A percentile compares a stretch with the other conserved stretches of the same genome.
These are phyloP conservation scores for Heritiera littoralis DNA, from an alignment of 345 rosid species.

Conservation along the genomic window DNA sequence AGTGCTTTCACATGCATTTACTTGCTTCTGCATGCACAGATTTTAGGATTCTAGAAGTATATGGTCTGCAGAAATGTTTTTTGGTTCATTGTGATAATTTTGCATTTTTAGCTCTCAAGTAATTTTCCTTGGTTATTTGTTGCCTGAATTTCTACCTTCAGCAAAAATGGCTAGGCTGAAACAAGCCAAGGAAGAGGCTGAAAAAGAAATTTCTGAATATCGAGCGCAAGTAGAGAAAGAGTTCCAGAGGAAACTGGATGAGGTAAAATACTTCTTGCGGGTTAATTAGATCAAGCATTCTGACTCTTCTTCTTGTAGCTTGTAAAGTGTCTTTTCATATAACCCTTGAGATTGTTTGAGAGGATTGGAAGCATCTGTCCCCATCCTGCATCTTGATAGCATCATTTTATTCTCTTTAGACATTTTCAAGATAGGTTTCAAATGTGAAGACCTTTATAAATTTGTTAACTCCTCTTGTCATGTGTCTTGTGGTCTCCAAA, in stretches of 20 bases:
- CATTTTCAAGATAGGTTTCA: neutral
- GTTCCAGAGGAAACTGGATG: conserved; percentile 78
- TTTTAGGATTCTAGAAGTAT: neutral
- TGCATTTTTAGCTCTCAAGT: neutral
- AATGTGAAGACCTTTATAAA: neutral
- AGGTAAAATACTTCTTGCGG: conserved; percentile 42
- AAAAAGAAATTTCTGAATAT: conserved; percentile 68
- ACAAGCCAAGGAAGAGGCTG: conserved; percentile 97
- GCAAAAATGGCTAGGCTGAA: conserved; percentile 79
- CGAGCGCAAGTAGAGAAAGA: conserved; percentile 75
- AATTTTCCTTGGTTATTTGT: neutral
- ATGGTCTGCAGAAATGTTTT: neutral
- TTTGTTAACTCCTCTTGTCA: neutral
- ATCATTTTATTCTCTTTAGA: neutral
- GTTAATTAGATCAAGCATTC: neutral
- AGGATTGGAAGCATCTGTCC: neutral
- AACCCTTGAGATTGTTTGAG: neutral
- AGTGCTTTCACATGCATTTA: neutral
- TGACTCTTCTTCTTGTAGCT: neutral
- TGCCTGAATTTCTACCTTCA: conserved; percentile 25
- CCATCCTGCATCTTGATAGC: neutral
- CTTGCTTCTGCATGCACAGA: neutral
- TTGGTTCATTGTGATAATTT: neutral
- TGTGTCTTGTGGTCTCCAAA: conserved; percentile 14
- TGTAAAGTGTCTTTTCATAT: neutral